A percentile compares a stretch with the other conserved stretches of the same genome.
These are phyloP conservation scores for Papilionanthe hybrid DNA, from an alignment of 116 monocot genomes.

Conservation along the genomic window DNA sequence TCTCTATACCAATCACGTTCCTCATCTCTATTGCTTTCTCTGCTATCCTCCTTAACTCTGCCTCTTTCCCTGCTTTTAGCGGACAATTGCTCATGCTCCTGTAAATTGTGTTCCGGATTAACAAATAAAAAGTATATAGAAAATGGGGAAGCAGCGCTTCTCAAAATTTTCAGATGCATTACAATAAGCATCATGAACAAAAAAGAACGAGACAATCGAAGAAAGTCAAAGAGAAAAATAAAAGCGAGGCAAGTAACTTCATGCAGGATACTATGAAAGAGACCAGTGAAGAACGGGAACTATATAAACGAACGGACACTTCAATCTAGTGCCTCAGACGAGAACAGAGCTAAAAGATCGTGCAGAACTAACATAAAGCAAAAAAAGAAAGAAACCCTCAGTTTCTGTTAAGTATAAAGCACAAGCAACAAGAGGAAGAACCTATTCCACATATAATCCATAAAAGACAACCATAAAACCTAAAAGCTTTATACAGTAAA, in stretches of 20 bases:
- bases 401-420: background rate
- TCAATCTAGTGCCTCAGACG: background rate
- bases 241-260: background rate
- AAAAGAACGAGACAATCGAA: background rate
- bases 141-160: background rate
- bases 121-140: background rate
- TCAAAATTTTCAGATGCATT: background rate
- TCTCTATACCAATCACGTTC: background rate
- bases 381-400: background rate
- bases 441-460: background rate
- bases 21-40: background rate
- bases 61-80: conserved; percentile 23
- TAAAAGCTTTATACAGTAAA: background rate
- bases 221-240: background rate
- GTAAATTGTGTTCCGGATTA: background rate
- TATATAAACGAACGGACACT: background rate
- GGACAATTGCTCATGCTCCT: conserved; percentile 17
- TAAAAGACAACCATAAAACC: background rate
- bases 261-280: background rate
- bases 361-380: background rate
- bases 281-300: background rate
- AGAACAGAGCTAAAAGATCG: background rate
- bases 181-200: background rate
- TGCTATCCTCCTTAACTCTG: background rate
- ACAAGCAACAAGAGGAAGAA: background rate